Evolutionary conservation across 441 rosid species (phyloP).

Genomic region (Euphorbia celastroides): DNA sequence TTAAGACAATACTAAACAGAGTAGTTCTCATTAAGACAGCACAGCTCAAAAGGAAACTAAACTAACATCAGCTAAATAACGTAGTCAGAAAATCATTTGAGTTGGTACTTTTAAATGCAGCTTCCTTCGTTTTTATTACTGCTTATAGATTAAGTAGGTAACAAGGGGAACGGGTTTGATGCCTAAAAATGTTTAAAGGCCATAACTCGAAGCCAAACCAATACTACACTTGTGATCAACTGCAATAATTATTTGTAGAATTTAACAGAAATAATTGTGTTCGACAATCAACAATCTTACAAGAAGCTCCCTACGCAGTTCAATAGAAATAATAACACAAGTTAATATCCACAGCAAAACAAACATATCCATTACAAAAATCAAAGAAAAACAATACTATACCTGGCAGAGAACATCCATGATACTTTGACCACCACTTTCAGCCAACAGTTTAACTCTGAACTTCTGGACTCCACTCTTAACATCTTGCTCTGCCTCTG

Average conservation of each 20-base stretch:
- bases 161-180: background rate
- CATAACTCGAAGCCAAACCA: background rate
- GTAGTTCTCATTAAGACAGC: no score
- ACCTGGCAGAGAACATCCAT: slow-evolving; percentile 98
- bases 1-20: background rate
- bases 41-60: background rate
- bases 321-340: background rate
- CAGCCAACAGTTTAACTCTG: slow-evolving; percentile 85
- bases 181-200: background rate
- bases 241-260: background rate
- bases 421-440: slow-evolving; percentile 73
- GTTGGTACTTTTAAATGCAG: background rate
- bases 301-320: background rate
- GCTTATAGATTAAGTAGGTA: background rate
- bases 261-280: background rate
- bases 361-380: background rate
- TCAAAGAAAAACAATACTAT: background rate
- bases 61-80: background rate
- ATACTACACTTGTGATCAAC: background rate
- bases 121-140: background rate
- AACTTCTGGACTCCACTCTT: slow-evolving; percentile 90
- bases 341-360: background rate
- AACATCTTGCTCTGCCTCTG: slow-evolving; percentile 74
- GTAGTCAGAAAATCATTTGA: background rate
- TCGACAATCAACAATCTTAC: background rate